A percentile compares a stretch with the other conserved stretches of the same genome.
These are phyloP conservation scores for Cryptosporidium bovis DNA, from an alignment of 169 alveolate species.

Conservation along the genomic window DNA sequence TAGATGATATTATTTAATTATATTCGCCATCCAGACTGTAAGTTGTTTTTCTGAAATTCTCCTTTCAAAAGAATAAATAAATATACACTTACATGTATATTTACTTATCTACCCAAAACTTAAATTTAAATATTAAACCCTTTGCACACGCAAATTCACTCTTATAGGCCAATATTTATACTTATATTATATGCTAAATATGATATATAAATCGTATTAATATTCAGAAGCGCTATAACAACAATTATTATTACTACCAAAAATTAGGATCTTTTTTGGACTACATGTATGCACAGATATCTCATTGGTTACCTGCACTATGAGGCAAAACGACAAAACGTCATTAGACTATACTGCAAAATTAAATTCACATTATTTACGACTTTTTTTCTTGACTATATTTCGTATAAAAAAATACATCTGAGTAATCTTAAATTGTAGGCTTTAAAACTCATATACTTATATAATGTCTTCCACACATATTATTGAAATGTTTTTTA, in stretches of 20 bases:
- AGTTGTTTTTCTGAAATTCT: not conserved
- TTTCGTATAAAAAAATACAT: not conserved
- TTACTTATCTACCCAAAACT: too few species aligned
- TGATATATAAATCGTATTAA: too few species aligned
- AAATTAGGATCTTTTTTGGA: not conserved
- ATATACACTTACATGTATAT: too few species aligned
- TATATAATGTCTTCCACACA: not conserved
- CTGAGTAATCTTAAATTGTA: not conserved
- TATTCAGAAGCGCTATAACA: too few species aligned
- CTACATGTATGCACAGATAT: conserved; percentile 64
- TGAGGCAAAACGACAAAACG: conserved; percentile 74
- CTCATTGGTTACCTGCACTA: conserved; percentile 52
- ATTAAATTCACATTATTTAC: not conserved
- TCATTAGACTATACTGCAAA: conserved; percentile 67
- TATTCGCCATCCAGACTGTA: conserved; percentile 1
- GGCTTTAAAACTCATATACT: not conserved
- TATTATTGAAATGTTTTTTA: too few species aligned
- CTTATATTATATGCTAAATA: too few species aligned
- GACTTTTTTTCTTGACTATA: not conserved
- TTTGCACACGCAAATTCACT: too few species aligned
- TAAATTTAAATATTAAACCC: too few species aligned
- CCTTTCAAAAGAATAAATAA: too few species aligned
- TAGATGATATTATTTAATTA: conserved; percentile 5
- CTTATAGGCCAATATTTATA: too few species aligned
- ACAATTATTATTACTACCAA: too few species aligned